Percentiles rank a stretch among this genome's conserved stretches.
Conservation (phyloP, 495 filamentous ascomycete genomes). For the Neurospora sp. region DNA sequence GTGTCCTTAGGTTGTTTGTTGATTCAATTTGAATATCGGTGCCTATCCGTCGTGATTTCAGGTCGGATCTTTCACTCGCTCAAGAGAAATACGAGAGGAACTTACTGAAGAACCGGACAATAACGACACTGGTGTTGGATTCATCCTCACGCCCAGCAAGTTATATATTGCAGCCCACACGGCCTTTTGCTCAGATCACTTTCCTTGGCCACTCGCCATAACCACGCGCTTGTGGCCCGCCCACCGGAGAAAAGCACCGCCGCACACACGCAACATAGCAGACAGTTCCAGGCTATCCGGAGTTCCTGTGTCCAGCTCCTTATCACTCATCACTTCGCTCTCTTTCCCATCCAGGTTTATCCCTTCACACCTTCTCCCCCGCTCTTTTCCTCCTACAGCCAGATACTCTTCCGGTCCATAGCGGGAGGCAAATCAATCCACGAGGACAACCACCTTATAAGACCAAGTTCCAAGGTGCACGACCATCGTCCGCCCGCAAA, state of each 20-base stretch:
- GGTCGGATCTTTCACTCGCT: background rate
- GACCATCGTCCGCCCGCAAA: background rate
- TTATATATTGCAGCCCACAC: background rate
- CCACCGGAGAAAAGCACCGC: background rate
- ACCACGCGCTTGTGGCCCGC: background rate
- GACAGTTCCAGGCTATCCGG: background rate
- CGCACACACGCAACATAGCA: background rate
- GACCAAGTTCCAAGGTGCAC: background rate
- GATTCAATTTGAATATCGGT: background rate
- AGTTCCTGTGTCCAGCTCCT: background rate
- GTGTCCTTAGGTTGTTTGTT: background rate
- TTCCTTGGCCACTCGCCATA: background rate
- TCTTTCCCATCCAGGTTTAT: background rate
- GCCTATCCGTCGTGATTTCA: background rate
- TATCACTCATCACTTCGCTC: background rate
- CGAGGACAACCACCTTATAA: background rate
- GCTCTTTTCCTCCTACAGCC: background rate
- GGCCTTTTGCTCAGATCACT: background rate
- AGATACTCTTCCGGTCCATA: background rate
- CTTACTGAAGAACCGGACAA: background rate
- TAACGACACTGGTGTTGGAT: background rate
- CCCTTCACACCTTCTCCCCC: background rate
- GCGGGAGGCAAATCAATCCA: background rate
- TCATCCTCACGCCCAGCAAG: background rate
- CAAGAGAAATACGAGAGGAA: background rate